A percentile compares a stretch with the other conserved stretches of the same genome.
Evolutionary conservation across 306 rosid genomes (phyloP).

Genomic region (Inga leiocalycina): DNA sequence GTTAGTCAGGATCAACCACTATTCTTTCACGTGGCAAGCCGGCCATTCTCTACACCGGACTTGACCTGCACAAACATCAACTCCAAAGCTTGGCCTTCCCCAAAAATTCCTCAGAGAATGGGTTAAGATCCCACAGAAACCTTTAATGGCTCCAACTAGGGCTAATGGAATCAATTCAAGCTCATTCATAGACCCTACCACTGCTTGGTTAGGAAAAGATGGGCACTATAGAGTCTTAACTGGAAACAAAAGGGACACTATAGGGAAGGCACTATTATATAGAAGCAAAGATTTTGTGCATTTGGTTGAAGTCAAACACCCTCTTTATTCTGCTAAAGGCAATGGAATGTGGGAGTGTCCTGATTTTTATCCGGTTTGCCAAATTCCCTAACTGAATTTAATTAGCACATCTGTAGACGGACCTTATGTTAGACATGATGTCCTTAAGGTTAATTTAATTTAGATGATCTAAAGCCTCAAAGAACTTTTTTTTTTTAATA

Average conservation of each 20-base stretch:
- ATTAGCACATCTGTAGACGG: slow-evolving; percentile 34
- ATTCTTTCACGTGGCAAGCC: slow-evolving; percentile 56
- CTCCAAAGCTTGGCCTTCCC: slow-evolving; percentile 83
- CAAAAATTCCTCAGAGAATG: slow-evolving; percentile 69
- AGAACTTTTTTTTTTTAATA: neutral
- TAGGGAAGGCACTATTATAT: slow-evolving; percentile 63
- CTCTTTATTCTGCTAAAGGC: slow-evolving; percentile 49
- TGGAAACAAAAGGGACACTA: slow-evolving; percentile 48
- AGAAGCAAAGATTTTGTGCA: slow-evolving; percentile 62
- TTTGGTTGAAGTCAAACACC: slow-evolving; percentile 63
- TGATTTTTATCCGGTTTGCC: slow-evolving; percentile 65
- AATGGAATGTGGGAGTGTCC: slow-evolving; percentile 98
- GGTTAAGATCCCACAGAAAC: slow-evolving; percentile 57
- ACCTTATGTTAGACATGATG: slow-evolving; percentile 61
- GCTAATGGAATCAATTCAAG: slow-evolving; percentile 54
- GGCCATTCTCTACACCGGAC: slow-evolving; percentile 74
- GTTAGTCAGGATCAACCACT: slow-evolving; percentile 96
- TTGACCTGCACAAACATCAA: slow-evolving; percentile 47
- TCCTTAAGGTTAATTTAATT: slow-evolving; percentile 57
- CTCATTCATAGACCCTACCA: slow-evolving; percentile 83
- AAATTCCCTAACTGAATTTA: slow-evolving; percentile 35
- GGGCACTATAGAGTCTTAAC: slow-evolving; percentile 58
- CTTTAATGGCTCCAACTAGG: slow-evolving; percentile 63
- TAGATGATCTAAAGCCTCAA: slow-evolving; percentile 53
- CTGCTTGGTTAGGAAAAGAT: slow-evolving; percentile 80